These are phyloP conservation scores for Eimeria sp. DNA, from an alignment of 169 alveolate species.

Conservation along the genomic window DNA sequence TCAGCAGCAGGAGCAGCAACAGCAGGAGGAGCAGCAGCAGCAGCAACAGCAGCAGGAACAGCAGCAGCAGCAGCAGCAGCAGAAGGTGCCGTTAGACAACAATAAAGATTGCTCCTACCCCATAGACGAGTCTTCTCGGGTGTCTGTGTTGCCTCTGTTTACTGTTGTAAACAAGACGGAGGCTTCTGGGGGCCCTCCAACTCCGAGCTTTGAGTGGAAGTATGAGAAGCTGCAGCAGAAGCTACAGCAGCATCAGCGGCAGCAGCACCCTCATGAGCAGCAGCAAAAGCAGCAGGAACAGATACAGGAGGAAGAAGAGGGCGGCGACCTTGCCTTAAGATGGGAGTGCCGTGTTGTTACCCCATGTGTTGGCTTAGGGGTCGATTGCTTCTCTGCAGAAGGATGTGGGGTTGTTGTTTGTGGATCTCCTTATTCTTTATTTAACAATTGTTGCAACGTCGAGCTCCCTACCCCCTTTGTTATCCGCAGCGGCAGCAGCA, in stretches of 20 bases:
- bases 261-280: neutral
- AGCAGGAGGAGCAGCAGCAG: neutral
- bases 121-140: neutral
- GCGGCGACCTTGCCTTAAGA: slow-evolving; percentile 4
- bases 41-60: neutral
- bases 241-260: slow-evolving; percentile 10
- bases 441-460: slow-evolving; percentile 43
- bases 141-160: slow-evolving; percentile 23
- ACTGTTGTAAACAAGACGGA: neutral
- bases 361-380: slow-evolving; percentile 39
- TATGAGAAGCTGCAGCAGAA: neutral
- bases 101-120: neutral
- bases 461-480: slow-evolving; percentile 32
- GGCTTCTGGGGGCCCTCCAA: slow-evolving; percentile 7
- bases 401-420: slow-evolving; percentile 76
- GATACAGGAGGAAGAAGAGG: neutral
- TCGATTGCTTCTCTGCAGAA: slow-evolving; percentile 63
- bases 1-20: neutral
- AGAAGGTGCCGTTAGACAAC: neutral
- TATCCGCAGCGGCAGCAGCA: slow-evolving; percentile 12
- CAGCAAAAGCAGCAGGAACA: neutral
- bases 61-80: neutral
- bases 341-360: slow-evolving; percentile 81
- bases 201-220: neutral
- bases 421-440: slow-evolving; percentile 37